A percentile compares a stretch with the other conserved stretches of the same genome.
Evolutionary conservation across 1,284 basidiomycete genomes (phyloP).

Genomic region (Acaromyces ingoldii): DNA sequence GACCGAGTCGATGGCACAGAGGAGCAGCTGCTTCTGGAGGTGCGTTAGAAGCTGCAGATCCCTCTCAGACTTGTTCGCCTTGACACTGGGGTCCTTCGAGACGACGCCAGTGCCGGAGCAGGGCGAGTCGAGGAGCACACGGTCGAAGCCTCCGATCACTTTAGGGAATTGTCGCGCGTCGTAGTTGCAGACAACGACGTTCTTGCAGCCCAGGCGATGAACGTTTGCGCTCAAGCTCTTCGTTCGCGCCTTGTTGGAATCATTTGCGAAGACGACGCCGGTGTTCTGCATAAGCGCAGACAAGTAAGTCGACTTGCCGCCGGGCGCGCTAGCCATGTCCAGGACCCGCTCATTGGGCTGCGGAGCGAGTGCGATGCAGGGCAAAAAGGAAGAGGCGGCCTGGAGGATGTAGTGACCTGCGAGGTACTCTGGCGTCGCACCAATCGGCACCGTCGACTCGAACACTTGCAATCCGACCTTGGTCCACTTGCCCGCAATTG

Average conservation of each 20-base stretch:
- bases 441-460: conserved; percentile 87
- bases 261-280: conserved; percentile 96
- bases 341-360: conserved; percentile 89
- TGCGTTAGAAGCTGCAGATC: conserved; percentile 87
- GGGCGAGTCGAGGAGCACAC: conserved; percentile 91
- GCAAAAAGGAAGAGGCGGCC: conserved; percentile 97
- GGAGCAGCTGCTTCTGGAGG: conserved; percentile 94
- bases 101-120: conserved; percentile 98
- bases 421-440: conserved; percentile 94
- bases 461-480: conserved; percentile 98
- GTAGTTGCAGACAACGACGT: conserved; percentile 94
- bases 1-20: conserved; percentile 96
- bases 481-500: conserved; percentile 93
- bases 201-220: conserved; percentile 94
- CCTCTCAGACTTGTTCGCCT: conserved; percentile 94
- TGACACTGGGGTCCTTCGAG: conserved; percentile 93
- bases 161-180: conserved; percentile 99
- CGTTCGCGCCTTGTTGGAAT: conserved; percentile 87
- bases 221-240: conserved; percentile 96
- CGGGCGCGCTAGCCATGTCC: conserved; percentile 98
- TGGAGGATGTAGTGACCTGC: conserved; percentile 99
- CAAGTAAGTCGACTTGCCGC: conserved; percentile 81
- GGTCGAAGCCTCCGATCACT: conserved; percentile 96
- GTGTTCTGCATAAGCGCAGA: conserved; percentile 82
- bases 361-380: conserved; percentile 89